A percentile compares a stretch with the other conserved stretches of the same genome.
phyloP scores from a whole-genome alignment of 2,329 filamentous ascomycete genomes.

The Fusarium piperis region DNA sequence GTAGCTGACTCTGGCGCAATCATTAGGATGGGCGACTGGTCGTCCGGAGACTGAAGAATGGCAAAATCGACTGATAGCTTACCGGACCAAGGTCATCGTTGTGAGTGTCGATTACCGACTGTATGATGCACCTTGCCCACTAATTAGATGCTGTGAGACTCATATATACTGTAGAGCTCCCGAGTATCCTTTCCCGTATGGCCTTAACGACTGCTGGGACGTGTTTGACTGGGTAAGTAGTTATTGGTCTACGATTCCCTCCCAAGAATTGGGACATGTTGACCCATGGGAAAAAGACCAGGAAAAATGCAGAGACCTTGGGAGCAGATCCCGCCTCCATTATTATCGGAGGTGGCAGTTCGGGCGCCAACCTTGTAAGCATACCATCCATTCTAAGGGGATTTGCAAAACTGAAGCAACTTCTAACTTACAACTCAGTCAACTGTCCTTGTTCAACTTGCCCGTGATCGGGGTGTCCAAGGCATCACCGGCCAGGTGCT shows the following conservation, averaged over 20 bases:
- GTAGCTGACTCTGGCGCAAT: background rate
- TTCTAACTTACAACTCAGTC: background rate
- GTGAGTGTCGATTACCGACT: background rate
- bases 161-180: background rate
- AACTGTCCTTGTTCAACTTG: background rate
- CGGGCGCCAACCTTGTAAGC: background rate
- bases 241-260: background rate
- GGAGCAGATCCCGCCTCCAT: background rate
- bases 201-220: background rate
- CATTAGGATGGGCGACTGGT: background rate
- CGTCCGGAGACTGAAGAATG: background rate
- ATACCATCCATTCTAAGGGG: too few species aligned
- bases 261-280: too few species aligned
- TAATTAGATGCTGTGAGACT: too few species aligned
- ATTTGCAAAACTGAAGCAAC: background rate
- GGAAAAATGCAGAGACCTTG: background rate
- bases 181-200: background rate
- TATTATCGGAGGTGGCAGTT: background rate
- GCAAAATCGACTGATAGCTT: background rate
- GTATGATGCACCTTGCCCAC: too few species aligned
- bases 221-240: background rate
- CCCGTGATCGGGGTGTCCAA: background rate
- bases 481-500: background rate
- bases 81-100: background rate
- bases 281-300: background rate